Conservation (phyloP, 768 basidiomycete genomes). For the Rhodotorula taiwanensis region DNA sequence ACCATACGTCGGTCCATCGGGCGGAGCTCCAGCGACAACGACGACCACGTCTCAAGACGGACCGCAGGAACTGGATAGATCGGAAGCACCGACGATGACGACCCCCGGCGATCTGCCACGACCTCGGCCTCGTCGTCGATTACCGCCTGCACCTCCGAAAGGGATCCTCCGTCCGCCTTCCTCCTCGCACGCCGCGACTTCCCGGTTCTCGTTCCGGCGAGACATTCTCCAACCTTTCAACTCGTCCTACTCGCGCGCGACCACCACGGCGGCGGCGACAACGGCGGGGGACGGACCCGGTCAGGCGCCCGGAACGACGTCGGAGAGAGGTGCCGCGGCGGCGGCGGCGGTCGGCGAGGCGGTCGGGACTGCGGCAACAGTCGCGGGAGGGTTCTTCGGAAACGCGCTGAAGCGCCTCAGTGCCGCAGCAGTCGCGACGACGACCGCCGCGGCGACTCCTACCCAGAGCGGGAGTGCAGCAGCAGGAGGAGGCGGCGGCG, state of each 20-base stretch:
- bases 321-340: slow-evolving; percentile 1
- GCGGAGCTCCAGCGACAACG: no score
- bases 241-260: slow-evolving; percentile 1
- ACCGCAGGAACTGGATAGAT: no score
- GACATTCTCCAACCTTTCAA: slow-evolving; percentile 36
- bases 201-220: slow-evolving; percentile 38
- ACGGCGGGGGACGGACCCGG: slow-evolving; percentile 5
- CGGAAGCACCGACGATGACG: background rate
- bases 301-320: no score
- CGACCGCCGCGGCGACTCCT: no score
- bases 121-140: background rate
- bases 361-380: slow-evolving; percentile 12
- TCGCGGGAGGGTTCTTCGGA: slow-evolving; percentile 24
- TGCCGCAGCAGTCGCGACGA: slow-evolving; percentile 8
- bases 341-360: slow-evolving; percentile 9
- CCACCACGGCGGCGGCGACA: background rate
- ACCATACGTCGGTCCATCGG: no score
- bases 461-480: no score
- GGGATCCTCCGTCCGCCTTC: slow-evolving; percentile 36
- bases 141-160: slow-evolving; percentile 20
- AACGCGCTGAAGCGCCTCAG: slow-evolving; percentile 20
- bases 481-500: no score
- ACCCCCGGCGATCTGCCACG: background rate
- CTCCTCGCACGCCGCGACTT: slow-evolving; percentile 15
- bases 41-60: no score